Evolutionary conservation across 2,329 filamentous ascomycete genomes (phyloP).

Genomic region (Teratosphaeria destructans): DNA sequence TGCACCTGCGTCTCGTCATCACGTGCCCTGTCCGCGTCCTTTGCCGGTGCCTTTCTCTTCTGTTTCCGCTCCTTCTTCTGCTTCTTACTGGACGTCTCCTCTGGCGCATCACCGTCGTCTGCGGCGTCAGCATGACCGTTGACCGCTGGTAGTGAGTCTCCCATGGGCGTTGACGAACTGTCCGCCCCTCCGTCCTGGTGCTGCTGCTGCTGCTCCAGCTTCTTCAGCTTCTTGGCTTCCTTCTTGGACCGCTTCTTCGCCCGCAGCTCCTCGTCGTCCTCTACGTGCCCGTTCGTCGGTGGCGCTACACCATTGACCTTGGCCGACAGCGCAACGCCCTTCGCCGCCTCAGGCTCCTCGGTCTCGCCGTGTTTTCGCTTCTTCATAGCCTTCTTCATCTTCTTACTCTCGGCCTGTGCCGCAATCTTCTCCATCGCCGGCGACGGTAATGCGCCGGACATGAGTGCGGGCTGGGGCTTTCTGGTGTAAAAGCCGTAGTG

Average conservation of each 20-base stretch:
- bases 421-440: conserved; percentile 16
- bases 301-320: conserved; percentile 5
- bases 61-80: conserved; percentile 5
- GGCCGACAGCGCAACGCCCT: background rate
- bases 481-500: conserved; percentile 10
- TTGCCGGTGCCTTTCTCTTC: conserved; percentile 6
- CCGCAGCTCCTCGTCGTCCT: conserved; percentile 11
- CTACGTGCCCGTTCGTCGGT: background rate
- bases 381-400: conserved; percentile 23
- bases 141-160: background rate
- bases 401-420: conserved; percentile 14
- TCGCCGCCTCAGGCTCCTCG: conserved; percentile 4
- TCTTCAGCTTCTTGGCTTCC: conserved; percentile 8
- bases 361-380: conserved; percentile 18
- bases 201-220: background rate
- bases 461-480: conserved; percentile 18
- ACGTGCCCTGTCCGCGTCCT: conserved; percentile 4
- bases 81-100: background rate
- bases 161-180: background rate
- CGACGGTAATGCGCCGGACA: conserved; percentile 24
- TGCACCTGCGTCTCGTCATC: conserved; percentile 14
- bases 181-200: background rate
- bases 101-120: background rate
- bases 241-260: conserved; percentile 17
- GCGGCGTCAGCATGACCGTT: background rate